Evolutionary conservation across 768 basidiomycete genomes (phyloP).

Genomic region (Leccinum olivaceopallidum): DNA sequence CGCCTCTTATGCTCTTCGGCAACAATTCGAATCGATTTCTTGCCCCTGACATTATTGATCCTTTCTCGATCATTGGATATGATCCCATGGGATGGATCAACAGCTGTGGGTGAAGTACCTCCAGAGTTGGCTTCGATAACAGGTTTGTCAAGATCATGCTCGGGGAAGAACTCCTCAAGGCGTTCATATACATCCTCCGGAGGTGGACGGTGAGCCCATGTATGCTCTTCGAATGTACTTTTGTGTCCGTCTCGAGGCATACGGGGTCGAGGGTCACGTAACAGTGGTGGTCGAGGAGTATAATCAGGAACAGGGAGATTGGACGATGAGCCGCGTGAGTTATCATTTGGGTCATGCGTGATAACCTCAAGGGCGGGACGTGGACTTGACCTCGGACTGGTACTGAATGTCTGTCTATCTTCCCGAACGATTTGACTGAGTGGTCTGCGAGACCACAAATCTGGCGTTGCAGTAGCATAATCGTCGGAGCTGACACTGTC

Average conservation of each 20-base stretch:
- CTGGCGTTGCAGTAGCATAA: constrained; percentile 31
- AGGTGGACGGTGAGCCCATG: constrained; percentile 89
- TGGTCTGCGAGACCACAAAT: constrained; percentile 34
- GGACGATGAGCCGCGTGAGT: constrained; percentile 16
- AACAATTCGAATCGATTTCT: constrained; percentile 92
- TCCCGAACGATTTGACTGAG: constrained; percentile 30
- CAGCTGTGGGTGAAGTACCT: constrained; percentile 72
- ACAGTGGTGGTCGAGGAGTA: constrained; percentile 16
- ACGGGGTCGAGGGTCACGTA: constrained; percentile 23
- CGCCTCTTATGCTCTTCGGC: constrained; percentile 84
- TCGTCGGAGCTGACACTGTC: constrained; percentile 30
- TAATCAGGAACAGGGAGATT: constrained; percentile 23
- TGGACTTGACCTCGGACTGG: constrained; percentile 22
- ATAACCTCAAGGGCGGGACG: constrained; percentile 34
- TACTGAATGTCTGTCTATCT: constrained; percentile 16
- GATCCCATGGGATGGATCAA: constrained; percentile 49
- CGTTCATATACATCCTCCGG: constrained; percentile 93
- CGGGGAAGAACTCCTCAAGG: constrained; percentile 93
- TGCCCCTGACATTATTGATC: constrained; percentile 54
- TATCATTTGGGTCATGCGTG: constrained; percentile 22
- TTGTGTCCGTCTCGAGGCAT: constrained; percentile 30
- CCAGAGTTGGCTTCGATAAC: constrained; percentile 86
- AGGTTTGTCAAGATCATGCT: constrained; percentile 93
- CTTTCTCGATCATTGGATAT: constrained; percentile 36
- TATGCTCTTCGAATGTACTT: constrained; percentile 65